Percentiles rank a stretch among this genome's conserved stretches.
Conservation (phyloP, 352 stramenopile genomes). For the Globisporangium emineosum region DNA sequence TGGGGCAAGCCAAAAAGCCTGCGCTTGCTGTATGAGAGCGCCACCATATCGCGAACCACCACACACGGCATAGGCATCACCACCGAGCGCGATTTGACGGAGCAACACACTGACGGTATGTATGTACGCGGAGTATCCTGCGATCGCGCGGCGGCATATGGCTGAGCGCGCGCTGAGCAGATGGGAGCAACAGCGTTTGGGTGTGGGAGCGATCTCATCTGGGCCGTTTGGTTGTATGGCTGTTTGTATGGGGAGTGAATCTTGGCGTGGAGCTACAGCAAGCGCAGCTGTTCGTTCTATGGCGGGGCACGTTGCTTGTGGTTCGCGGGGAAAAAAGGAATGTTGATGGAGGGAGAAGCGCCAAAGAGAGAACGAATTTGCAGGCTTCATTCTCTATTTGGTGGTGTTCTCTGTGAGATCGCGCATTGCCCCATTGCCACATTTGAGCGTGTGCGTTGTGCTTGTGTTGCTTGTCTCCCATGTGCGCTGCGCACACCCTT, state of each 20-base stretch:
- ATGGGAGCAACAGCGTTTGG: too few relatives aligned
- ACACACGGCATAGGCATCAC: not conserved
- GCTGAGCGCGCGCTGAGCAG: too few relatives aligned
- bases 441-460: constrained; percentile 4
- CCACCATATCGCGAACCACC: constrained; percentile 12
- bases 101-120: constrained; percentile 3
- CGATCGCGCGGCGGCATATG: too few relatives aligned
- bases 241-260: constrained; percentile 26
- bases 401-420: not conserved
- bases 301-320: not conserved
- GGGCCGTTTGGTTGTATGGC: constrained; percentile 12
- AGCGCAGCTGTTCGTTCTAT: constrained; percentile 16
- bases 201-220: not conserved
- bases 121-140: too few relatives aligned
- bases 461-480: not conserved
- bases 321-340: constrained; percentile 15
- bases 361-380: not conserved
- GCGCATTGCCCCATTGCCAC: not conserved
- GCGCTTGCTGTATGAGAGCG: not conserved
- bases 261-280: constrained; percentile 1
- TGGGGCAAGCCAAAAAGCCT: not conserved
- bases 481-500: not conserved
- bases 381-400: not conserved
- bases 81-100: not conserved
- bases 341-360: not conserved